phyloP scores from a whole-genome alignment of 192 early-diverging fungal species.

The Helicostylum pulchrum region DNA sequence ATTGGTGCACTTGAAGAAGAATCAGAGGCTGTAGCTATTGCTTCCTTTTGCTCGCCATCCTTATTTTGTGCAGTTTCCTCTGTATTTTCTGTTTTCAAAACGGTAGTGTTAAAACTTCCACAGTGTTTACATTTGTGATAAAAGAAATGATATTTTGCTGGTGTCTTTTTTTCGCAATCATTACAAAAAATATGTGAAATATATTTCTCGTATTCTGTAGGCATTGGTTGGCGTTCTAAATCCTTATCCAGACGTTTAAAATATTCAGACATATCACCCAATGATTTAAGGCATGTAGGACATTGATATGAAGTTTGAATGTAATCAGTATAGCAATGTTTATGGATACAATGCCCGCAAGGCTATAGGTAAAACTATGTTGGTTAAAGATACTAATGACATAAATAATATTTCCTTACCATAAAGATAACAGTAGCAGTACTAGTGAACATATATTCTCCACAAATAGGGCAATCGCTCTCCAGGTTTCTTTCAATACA shows the following conservation, averaged over 20 bases:
- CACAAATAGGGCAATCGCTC: slow-evolving; percentile 94
- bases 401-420: slow-evolving; percentile 43
- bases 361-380: slow-evolving; percentile 42
- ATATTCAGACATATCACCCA: slow-evolving; percentile 78
- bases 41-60: not conserved
- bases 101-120: slow-evolving; percentile 87
- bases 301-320: slow-evolving; percentile 92
- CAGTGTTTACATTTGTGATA: slow-evolving; percentile 93
- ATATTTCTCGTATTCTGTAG: slow-evolving; percentile 77
- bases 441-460: slow-evolving; percentile 91
- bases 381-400: not conserved
- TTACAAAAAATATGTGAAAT: slow-evolving; percentile 84
- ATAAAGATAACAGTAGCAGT: slow-evolving; percentile 78
- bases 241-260: slow-evolving; percentile 82
- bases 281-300: slow-evolving; percentile 89
- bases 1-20: not conserved
- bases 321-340: slow-evolving; percentile 78
- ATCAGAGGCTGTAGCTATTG: no score
- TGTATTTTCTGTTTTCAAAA: slow-evolving; percentile 55
- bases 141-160: slow-evolving; percentile 88
- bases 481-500: slow-evolving; percentile 92
- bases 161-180: slow-evolving; percentile 86
- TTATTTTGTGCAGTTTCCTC: slow-evolving; percentile 4
- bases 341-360: slow-evolving; percentile 92
- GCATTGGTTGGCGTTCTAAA: slow-evolving; percentile 83